Evolutionary conservation across 345 rosid genomes (phyloP), one percentile per base, ranked within the genome.

Genomic region (Lumnitzera racemosa): DNA sequence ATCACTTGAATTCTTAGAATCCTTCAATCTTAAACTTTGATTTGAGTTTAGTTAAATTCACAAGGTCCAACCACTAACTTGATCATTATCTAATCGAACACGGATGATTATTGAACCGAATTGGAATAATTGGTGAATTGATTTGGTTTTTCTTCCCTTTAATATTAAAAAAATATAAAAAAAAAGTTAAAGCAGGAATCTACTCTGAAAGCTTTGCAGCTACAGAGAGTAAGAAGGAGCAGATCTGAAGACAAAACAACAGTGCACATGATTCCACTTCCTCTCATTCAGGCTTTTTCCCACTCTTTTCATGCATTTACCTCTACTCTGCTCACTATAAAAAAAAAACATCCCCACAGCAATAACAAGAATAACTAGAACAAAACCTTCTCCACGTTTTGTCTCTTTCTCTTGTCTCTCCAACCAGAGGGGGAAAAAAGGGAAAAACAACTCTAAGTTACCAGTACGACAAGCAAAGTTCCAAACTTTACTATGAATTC

Each of bases 231-330:
- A 15, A 53, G 29, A 14, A 15, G 20, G 20, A 10, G 63, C 57
- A 55, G 10, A 31, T 46, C 15, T 15, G 46, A 46, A 53, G 24
- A 27, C 23, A 29, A 59, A 58, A 54, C 51, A 64, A 48, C 68
- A 51, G 61, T 50, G 67, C 62, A 56, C 53, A 16, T 61, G 75
- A 70, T 52, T 76, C 67, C 77, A 36, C 10, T 9, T 7, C 43
- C 10, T 36, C 53, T 14, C 13, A 17, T 15, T 24, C 54, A 2
- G 43, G 57, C 62, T 64, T 31, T 61, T 61, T 53, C 15, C 62
- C 62, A 67, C 59, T n/a, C 63, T 49, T 57, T 68, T 65, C 20
- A 66, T 72, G 62, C 66, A 58, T 46, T 51, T 63, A 63, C 29
- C 51, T 36, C 64, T 15, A 47, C 64, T 47, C 36, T 51, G 52